Evolutionary conservation across 352 stramenopile species (phyloP).

Genomic region (Globisporangium paroecandrum): DNA sequence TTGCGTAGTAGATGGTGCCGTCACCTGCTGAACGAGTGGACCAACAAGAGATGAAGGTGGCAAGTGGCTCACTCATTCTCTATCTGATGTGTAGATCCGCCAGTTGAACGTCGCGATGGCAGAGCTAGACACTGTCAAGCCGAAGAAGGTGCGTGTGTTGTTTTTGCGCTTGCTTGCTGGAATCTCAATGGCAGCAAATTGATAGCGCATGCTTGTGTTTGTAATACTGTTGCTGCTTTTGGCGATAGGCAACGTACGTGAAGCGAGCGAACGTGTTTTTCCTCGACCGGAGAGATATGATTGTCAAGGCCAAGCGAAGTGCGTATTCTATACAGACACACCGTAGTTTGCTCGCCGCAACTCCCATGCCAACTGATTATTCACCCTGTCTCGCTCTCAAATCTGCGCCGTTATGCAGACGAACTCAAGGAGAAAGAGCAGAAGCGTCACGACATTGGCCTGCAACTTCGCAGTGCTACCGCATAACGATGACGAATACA

Average conservation of each 20-base stretch:
- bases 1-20: background rate
- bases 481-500: background rate
- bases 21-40: background rate
- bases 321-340: constrained; percentile 1
- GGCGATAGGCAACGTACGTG: constrained; percentile 52
- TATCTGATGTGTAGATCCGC: constrained; percentile 47
- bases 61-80: background rate
- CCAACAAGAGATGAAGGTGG: background rate
- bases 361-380: background rate
- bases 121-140: constrained; percentile 64
- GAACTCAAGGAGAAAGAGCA: constrained; percentile 67
- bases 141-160: constrained; percentile 51
- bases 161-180: background rate
- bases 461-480: constrained; percentile 34
- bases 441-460: constrained; percentile 48
- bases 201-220: background rate
- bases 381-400: background rate
- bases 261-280: constrained; percentile 78
- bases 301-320: constrained; percentile 70
- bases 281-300: constrained; percentile 57
- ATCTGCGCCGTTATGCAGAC: constrained; percentile 23
- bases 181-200: background rate
- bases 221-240: constrained; percentile 2
- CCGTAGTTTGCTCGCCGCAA: background rate
- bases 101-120: constrained; percentile 70